phyloP scores from a whole-genome alignment of 2,329 filamentous ascomycete genomes.

The Beauveria medogensis region DNA sequence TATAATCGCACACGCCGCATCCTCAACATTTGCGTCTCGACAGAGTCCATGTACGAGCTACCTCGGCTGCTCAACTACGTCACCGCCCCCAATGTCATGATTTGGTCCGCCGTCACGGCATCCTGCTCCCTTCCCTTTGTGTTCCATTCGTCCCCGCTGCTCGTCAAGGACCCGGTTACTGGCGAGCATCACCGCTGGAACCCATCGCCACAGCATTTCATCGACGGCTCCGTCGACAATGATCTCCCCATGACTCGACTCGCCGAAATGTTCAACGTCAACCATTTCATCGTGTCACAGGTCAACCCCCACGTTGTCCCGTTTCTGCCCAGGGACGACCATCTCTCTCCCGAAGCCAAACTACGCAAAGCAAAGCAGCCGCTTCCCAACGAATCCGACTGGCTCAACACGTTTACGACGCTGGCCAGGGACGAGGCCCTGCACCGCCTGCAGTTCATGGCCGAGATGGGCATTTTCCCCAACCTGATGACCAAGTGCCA shows the following conservation, averaged over 20 bases:
- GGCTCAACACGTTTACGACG: conserved; percentile 59
- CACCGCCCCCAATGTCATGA: conserved; percentile 87
- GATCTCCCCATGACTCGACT: conserved; percentile 86
- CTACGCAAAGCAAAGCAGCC: conserved; percentile 20
- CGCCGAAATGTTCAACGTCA: conserved; percentile 95
- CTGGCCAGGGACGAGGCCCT: conserved; percentile 73
- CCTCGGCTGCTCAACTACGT: conserved; percentile 85
- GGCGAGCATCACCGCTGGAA: conserved; percentile 77
- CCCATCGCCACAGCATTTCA: conserved; percentile 75
- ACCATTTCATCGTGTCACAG: conserved; percentile 95
- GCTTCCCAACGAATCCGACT: conserved; percentile 37
- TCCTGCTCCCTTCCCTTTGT: conserved; percentile 88
- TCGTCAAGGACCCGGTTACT: conserved; percentile 78
- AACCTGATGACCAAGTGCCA: conserved; percentile 69
- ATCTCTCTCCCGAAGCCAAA: conserved; percentile 31
- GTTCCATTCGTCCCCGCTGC: conserved; percentile 69
- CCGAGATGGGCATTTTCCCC: conserved; percentile 73
- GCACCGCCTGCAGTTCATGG: conserved; percentile 71
- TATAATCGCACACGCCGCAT: conserved; percentile 91
- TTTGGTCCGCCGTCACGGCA: conserved; percentile 94
- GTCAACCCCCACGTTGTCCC: conserved; percentile 92
- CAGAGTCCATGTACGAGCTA: conserved; percentile 77
- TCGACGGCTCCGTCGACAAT: conserved; percentile 91
- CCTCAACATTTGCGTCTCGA: conserved; percentile 89
- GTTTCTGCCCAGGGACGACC: conserved; percentile 70